Evolutionary conservation across 1,284 basidiomycete genomes (phyloP).

Genomic region (Ustilago esculenta): DNA sequence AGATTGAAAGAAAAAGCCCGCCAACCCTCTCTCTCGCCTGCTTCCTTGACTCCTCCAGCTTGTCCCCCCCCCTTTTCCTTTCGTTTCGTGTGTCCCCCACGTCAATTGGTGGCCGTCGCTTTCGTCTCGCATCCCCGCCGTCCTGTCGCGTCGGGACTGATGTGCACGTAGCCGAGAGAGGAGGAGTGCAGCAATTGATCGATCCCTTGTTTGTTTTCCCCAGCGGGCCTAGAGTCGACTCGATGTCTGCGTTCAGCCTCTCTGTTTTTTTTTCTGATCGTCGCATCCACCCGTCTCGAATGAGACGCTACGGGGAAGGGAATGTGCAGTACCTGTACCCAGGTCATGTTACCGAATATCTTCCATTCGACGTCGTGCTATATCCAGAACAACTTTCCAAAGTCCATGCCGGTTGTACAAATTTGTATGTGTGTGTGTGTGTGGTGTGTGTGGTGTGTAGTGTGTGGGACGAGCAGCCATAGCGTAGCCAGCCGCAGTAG

Average conservation of each 20-base stretch:
- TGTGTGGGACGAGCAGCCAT: neutral
- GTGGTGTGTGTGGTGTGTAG: neutral
- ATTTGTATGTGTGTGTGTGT: neutral
- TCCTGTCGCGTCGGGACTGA: conserved; percentile 12
- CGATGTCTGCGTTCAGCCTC: neutral
- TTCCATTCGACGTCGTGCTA: conserved; percentile 49
- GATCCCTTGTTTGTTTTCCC: neutral
- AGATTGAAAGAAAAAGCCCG: conserved; percentile 40
- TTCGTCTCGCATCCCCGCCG: conserved; percentile 31
- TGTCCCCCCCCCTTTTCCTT: conserved; percentile 5
- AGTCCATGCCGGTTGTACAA: conserved; percentile 2
- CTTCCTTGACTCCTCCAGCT: conserved; percentile 5
- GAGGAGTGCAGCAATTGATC: conserved; percentile 10
- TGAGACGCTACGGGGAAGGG: conserved; percentile 21
- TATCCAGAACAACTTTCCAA: conserved; percentile 45
- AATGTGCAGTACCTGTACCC: conserved; percentile 39
- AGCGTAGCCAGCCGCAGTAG: too few species aligned
- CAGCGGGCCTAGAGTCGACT: neutral
- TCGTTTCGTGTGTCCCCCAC: conserved; percentile 25
- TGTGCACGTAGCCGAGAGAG: conserved; percentile 17
- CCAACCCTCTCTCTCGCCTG: conserved; percentile 9
- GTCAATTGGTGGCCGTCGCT: conserved; percentile 48
- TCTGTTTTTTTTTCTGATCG: neutral
- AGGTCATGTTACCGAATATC: conserved; percentile 38
- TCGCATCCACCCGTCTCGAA: conserved; percentile 25